Percentiles rank a stretch among this genome's conserved stretches.
phyloP scores from a whole-genome alignment of 2,329 filamentous ascomycete genomes.

The Colletotrichum sp. region DNA sequence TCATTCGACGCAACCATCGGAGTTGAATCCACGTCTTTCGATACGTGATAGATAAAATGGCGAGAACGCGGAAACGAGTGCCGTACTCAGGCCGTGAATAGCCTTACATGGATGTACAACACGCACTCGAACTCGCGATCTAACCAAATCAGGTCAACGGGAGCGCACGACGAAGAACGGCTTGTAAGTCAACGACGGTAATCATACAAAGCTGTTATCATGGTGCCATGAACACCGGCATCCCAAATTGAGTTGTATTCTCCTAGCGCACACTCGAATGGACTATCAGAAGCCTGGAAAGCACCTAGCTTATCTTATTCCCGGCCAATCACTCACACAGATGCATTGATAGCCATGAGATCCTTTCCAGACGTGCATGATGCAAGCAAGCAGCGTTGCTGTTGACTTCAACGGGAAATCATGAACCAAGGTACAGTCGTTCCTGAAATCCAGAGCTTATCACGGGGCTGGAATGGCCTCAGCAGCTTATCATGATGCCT shows the following conservation, averaged over 20 bases:
- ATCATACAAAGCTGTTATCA: background rate
- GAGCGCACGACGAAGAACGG: background rate
- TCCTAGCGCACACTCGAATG: background rate
- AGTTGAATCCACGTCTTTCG: background rate
- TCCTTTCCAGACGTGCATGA: background rate
- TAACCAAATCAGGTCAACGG: background rate
- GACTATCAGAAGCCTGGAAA: background rate
- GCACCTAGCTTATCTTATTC: background rate
- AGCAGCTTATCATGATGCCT: background rate
- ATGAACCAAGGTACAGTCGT: background rate
- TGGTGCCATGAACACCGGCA: background rate
- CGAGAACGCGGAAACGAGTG: background rate
- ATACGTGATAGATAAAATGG: background rate
- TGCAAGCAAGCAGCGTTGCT: background rate
- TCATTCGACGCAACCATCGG: background rate
- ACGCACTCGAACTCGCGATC: background rate
- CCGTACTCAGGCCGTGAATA: background rate
- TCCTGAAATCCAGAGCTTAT: background rate
- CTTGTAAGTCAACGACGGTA: background rate
- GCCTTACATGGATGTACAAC: background rate
- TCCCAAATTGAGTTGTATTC: background rate
- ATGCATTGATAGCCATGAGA: background rate
- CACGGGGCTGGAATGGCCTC: background rate
- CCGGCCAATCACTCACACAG: background rate
- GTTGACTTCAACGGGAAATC: background rate